Evolutionary conservation across 2,329 filamentous ascomycete species (phyloP).

Genomic region (Fusarium temperatum): DNA sequence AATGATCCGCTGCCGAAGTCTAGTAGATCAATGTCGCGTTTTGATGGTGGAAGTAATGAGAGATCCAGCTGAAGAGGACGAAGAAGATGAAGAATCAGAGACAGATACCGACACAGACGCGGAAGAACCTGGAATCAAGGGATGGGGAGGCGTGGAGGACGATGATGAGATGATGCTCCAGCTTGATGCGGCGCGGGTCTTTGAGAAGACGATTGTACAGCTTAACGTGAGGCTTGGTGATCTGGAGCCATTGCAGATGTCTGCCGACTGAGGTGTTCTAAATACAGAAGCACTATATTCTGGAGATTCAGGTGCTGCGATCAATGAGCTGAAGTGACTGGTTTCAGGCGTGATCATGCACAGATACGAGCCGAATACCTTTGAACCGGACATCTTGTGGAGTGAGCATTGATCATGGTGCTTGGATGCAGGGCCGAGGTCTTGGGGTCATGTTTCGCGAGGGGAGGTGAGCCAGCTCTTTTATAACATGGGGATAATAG

Average conservation of each 20-base stretch:
- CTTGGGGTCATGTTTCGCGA: neutral
- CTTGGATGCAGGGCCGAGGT: constrained; percentile 7
- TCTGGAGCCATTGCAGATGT: constrained; percentile 30
- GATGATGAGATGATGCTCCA: constrained; percentile 63
- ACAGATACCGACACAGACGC: constrained; percentile 46
- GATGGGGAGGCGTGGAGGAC: constrained; percentile 50
- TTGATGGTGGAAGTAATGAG: constrained; percentile 75
- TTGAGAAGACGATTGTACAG: constrained; percentile 80
- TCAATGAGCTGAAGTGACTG: neutral
- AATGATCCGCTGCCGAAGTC: constrained; percentile 85
- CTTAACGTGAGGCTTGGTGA: constrained; percentile 71
- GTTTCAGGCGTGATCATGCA: constrained; percentile 17
- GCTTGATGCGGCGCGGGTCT: constrained; percentile 79
- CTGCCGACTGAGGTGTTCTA: constrained; percentile 25
- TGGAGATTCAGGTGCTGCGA: neutral
- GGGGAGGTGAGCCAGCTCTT: neutral
- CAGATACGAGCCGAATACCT: neutral
- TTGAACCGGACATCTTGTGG: neutral
- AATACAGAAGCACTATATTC: neutral
- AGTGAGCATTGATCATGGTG: constrained; percentile 2
- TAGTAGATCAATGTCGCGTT: constrained; percentile 80
- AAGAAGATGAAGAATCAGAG: constrained; percentile 46
- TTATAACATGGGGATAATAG: neutral
- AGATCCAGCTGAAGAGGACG: constrained; percentile 51
- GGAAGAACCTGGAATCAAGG: constrained; percentile 36